Evolutionary conservation across 2,329 filamentous ascomycete species (phyloP), one percentile per base, ranked within the genome.

Genomic region (Albifimbria verrucaria): DNA sequence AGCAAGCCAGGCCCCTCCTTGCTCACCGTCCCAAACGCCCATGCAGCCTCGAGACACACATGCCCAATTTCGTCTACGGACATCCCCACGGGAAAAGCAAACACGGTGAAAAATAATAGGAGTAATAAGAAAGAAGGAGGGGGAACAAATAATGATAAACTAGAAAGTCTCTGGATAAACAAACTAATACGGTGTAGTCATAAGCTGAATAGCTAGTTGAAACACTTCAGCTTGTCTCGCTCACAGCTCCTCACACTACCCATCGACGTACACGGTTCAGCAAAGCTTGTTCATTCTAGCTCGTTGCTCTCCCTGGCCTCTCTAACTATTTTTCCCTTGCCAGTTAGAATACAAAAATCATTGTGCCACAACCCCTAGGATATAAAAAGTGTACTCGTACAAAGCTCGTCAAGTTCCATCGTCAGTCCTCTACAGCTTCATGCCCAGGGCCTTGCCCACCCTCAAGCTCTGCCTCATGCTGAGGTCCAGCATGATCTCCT

Each of bases 401-500:
- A 53, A 28, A 23, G 22, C 32, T 11, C 32, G 10, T n/a, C n/a
- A 18, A 17, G 3, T 28, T 32, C 36, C 12, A 12, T 43, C 26
- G 11, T 51, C n/a, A 36, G 21, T 46, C 43, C 11, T 55, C 69
- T 86, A 97, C 71, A 99, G 69, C 82, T 97, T 99, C 93, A 97
- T 97, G 10, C 94, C 94, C 70, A 96, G 78, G 57, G 87, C 86
- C 81, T 97, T 87, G 63, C 92, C 90, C 52, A 99, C 94, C 70
- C 85, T 86, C 78, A 96, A 71, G 57, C 87, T 89, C 79, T 97
- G 92, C 63, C 93, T 82, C 71, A 99, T 96, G 74, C 90, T 96
- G 66, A 99, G 73, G 72, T 99, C 94, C 60, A 97, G 77, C 94
- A 99, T 99, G 60, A 99, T 99, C 81, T 99, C 94, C 77, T 99